Evolutionary conservation across 164 flowering plant genomes (phyloP).

Genomic region (Warburgia ugandensis): DNA sequence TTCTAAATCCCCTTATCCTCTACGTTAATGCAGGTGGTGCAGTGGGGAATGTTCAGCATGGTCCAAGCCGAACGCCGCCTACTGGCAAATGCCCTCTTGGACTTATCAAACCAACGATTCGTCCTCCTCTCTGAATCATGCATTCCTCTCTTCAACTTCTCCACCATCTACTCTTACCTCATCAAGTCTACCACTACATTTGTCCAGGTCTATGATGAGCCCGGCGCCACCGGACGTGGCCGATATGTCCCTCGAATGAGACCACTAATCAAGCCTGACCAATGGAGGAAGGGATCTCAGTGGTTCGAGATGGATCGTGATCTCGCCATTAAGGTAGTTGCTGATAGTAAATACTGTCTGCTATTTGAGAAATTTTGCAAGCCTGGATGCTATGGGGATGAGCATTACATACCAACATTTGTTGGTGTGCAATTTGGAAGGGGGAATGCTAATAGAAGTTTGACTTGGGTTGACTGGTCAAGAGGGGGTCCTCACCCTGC

Average conservation of each 20-base stretch:
- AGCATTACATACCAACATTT: conserved; percentile 69
- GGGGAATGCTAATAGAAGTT: conserved; percentile 39
- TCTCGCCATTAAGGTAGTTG: conserved; percentile 41
- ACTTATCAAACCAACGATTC: conserved; percentile 62
- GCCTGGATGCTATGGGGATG: conserved; percentile 29
- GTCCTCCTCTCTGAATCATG: conserved; percentile 80
- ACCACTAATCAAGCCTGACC: conserved; percentile 28
- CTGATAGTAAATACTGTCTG: conserved; percentile 39
- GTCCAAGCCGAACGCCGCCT: conserved; percentile 71
- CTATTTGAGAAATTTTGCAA: conserved; percentile 23
- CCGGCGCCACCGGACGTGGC: conserved; percentile 52
- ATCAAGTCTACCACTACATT: conserved; percentile 37
- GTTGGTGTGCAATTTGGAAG: conserved; percentile 29
- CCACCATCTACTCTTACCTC: conserved; percentile 59
- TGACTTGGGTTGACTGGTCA: conserved; percentile 78
- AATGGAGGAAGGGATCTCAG: conserved; percentile 78
- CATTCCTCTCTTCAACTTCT: conserved; percentile 77
- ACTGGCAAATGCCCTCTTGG: conserved; percentile 69
- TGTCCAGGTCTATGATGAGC: conserved; percentile 43
- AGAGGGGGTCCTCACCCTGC: conserved; percentile 62
- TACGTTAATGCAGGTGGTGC: conserved; percentile 46
- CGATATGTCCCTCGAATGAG: conserved; percentile 41
- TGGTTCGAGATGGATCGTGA: conserved; percentile 63
- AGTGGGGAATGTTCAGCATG: conserved; percentile 69
- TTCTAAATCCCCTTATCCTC: too few species aligned